Evolutionary conservation across 2,329 filamentous ascomycete species (phyloP).

Genomic region (Xylaria digitata): DNA sequence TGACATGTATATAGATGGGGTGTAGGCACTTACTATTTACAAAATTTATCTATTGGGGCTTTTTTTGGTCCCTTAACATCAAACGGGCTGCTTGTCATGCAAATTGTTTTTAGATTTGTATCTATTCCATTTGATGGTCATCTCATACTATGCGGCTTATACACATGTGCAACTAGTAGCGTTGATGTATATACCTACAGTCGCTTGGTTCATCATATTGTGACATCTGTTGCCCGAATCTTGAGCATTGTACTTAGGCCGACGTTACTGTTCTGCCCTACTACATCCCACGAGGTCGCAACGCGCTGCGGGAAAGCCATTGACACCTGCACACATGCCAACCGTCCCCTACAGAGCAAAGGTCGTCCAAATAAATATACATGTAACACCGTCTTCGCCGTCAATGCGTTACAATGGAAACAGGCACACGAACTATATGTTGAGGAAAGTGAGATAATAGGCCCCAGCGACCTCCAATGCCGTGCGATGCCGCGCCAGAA

Average conservation of each 20-base stretch:
- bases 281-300: slow-evolving; percentile 5
- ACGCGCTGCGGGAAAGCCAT: slow-evolving; percentile 12
- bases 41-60: background rate
- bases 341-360: slow-evolving; percentile 21
- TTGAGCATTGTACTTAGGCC: slow-evolving; percentile 12
- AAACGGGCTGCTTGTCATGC: background rate
- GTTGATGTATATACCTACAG: slow-evolving; percentile 42
- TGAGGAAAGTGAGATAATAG: slow-evolving; percentile 32
- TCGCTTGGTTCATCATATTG: slow-evolving; percentile 39
- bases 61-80: background rate
- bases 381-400: slow-evolving; percentile 38
- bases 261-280: background rate
- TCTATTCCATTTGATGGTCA: slow-evolving; percentile 28
- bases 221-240: slow-evolving; percentile 16
- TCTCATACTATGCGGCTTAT: slow-evolving; percentile 35
- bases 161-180: slow-evolving; percentile 43
- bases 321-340: slow-evolving; percentile 10
- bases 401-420: slow-evolving; percentile 38
- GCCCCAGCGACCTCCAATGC: slow-evolving; percentile 40
- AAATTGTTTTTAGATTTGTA: slow-evolving; percentile 25
- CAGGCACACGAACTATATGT: slow-evolving; percentile 29
- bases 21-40: background rate
- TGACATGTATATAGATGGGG: background rate
- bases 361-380: slow-evolving; percentile 24
- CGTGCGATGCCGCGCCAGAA: slow-evolving; percentile 37